Base-by-base conservation (phyloP, 805 yeast species). In the Sugiyamaella qingdaonensis region DNA sequence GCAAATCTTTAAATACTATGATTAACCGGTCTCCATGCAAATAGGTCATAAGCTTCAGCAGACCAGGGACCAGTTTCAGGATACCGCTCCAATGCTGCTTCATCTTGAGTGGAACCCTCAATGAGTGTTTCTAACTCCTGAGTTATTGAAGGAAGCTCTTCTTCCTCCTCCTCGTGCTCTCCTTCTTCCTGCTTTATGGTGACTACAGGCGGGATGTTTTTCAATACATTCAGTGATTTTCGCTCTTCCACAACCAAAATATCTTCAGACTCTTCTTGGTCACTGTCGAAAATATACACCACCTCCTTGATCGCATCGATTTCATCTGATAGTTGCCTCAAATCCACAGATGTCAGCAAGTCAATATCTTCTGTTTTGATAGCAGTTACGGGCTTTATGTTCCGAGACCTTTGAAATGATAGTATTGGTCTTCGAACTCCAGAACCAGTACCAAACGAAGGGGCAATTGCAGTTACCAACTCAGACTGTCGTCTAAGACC, bases 51-150 rank as follows among this genome's bases (percentile, higher is more conserved):
- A 11, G 67, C 65, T 36, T 65, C 68, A n/a, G 49, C 48, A 1
- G 65, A 57, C 68, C 68, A 65, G n/a, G 68, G 65, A 19, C 68
- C 68, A 32, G 31, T 44, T 10, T 50, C 51, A 39, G 43, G 43
- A 16, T 14, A 19, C 2, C 31, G 45, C 16, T 16, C 13, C 4
- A n/a, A 11, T 9, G 24, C 3, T 10, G 16, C 21, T 14, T 14
- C 19, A 16, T 14, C 11, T 16, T 16, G 43, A 4, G 43, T 39
- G 5, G 24, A 3, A 39, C 19, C 43, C 14, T 19, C 19, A 4
- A 39, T 39, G 5, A 39, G 21, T 9, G 13, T 10, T 21, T 39
- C 21, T 39, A 39, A 21, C 13, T 39, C 43, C 21, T 19, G 43
- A 4, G 19, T 14, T 3, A 39, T 4, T 3, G 43, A 39, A 34